Evolutionary conservation across 2,329 filamentous ascomycete species (phyloP).

Genomic region (Dactylellina cionopaga): DNA sequence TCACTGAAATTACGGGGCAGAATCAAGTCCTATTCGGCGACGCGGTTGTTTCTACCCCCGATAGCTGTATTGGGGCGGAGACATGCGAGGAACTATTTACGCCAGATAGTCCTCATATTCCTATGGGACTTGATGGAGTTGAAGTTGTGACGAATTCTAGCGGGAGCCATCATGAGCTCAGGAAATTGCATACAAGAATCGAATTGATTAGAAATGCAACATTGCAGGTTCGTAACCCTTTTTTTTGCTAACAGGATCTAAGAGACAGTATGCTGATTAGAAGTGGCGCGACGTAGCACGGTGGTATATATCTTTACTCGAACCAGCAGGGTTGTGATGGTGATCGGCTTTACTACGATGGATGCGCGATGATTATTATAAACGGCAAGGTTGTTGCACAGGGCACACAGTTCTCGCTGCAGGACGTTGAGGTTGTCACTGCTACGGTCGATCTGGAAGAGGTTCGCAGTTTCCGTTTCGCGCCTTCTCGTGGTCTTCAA

Average conservation of each 20-base stretch:
- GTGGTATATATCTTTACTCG: conserved; percentile 68
- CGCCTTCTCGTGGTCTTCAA: conserved; percentile 69
- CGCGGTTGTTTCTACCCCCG: conserved; percentile 70
- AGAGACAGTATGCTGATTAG: no score
- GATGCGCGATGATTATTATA: conserved; percentile 71
- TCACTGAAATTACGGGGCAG: conserved; percentile 68
- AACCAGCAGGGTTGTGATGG: conserved; percentile 71
- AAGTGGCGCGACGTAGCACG: no score
- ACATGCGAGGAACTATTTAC: conserved; percentile 77
- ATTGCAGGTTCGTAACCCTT: conserved; percentile 65
- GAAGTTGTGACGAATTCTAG: conserved; percentile 78
- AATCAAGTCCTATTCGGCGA: conserved; percentile 74
- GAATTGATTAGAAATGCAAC: conserved; percentile 75
- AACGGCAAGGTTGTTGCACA: conserved; percentile 73
- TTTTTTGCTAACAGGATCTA: no score
- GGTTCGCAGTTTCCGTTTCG: conserved; percentile 71
- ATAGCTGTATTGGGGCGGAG: conserved; percentile 72
- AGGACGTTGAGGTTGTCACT: conserved; percentile 72
- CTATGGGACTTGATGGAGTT: conserved; percentile 74
- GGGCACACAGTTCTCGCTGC: conserved; percentile 72
- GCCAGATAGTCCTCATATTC: conserved; percentile 68
- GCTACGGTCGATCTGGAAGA: conserved; percentile 77
- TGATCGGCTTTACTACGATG: conserved; percentile 72
- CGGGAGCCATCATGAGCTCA: conserved; percentile 74
- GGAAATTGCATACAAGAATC: conserved; percentile 73